Conservation (phyloP, 805 yeast genomes). For the Candida xyloterini region DNA sequence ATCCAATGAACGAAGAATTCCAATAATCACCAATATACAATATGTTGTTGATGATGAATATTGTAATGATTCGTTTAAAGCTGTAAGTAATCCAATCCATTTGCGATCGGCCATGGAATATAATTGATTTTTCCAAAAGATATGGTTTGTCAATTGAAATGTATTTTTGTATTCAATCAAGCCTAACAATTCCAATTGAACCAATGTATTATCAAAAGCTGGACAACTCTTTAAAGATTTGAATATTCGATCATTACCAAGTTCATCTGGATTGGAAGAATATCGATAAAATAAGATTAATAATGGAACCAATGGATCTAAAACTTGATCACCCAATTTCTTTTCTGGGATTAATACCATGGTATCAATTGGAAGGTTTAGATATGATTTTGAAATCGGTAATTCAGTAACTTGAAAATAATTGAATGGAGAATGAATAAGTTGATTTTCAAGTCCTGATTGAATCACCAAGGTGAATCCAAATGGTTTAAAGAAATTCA, state of each 20-base stretch:
- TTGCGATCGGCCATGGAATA: slow-evolving; percentile 10
- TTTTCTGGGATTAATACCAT: slow-evolving; percentile 9
- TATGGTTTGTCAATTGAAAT: slow-evolving; percentile 10
- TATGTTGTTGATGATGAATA: slow-evolving; percentile 5
- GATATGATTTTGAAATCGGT: neutral
- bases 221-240: neutral
- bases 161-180: slow-evolving; percentile 6
- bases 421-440: slow-evolving; percentile 1
- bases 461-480: slow-evolving; percentile 12
- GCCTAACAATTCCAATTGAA: slow-evolving; percentile 13
- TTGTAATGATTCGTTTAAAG: slow-evolving; percentile 10
- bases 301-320: slow-evolving; percentile 9
- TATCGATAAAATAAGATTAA: slow-evolving; percentile 8
- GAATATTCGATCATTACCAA: slow-evolving; percentile 7
- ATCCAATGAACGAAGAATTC: slow-evolving; percentile 11
- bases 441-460: slow-evolving; percentile 3
- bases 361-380: slow-evolving; percentile 4
- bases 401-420: slow-evolving; percentile 3
- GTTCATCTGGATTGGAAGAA: slow-evolving; percentile 2
- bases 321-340: neutral
- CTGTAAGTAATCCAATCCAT: slow-evolving; percentile 15
- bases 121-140: slow-evolving; percentile 11
- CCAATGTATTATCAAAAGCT: slow-evolving; percentile 6
- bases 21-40: slow-evolving; percentile 12
- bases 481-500: slow-evolving; percentile 8